These are phyloP conservation scores for Tillandsia leiboldiana DNA, from an alignment of 176 grass and related monocot species.

Conservation along the genomic window DNA sequence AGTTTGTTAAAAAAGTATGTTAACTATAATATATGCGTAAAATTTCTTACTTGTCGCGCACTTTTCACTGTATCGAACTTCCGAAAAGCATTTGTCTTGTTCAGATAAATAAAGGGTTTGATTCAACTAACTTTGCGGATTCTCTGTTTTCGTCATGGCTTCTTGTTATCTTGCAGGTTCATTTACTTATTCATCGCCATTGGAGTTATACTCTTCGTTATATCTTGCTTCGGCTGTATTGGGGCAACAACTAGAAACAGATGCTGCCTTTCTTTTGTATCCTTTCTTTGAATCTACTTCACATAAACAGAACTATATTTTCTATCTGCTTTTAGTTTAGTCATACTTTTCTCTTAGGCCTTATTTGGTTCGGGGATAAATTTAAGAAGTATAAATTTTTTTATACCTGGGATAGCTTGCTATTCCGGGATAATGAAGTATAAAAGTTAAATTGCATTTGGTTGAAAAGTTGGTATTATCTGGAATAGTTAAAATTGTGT, in stretches of 20 bases:
- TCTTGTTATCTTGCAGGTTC: conserved; percentile 48
- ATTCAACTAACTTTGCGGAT: not conserved
- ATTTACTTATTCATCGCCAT: conserved; percentile 68
- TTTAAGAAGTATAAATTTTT: no score
- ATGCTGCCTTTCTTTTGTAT: conserved; percentile 85
- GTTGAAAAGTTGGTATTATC: no score
- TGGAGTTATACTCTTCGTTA: conserved; percentile 50
- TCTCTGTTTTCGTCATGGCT: not conserved
- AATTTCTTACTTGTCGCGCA: no score
- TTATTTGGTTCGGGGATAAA: no score
- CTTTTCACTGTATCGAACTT: not conserved
- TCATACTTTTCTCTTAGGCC: no score
- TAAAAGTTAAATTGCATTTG: no score
- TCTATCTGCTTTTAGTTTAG: not conserved
- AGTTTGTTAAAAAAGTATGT: not conserved
- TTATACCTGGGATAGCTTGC: no score
- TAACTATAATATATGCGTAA: not conserved
- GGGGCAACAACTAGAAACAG: conserved; percentile 51
- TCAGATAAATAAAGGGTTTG: not conserved
- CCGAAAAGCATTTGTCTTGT: not conserved
- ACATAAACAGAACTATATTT: not conserved
- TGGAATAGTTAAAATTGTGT: no score
- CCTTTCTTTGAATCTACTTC: conserved; percentile 24
- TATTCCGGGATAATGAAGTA: no score
- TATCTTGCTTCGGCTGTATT: conserved; percentile 63